Evolutionary conservation across 2,329 filamentous ascomycete species (phyloP), one percentile per base, ranked within the genome.

Genomic region (Calonectria hongkongensis): DNA sequence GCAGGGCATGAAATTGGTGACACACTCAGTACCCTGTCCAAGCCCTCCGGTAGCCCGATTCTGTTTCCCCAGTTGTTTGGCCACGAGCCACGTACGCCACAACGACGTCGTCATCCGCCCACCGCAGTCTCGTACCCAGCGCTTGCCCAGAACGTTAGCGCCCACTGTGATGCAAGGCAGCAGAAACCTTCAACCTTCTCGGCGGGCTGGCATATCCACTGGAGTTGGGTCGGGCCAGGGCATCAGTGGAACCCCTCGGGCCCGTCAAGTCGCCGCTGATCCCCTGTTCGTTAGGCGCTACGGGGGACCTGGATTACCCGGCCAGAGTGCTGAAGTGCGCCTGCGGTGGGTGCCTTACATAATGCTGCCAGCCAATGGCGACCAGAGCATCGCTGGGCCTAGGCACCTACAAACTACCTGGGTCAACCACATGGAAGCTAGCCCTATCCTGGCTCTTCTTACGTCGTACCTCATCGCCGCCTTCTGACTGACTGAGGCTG

Each of bases 81-180:
- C 67, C 69, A 70, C 73, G 74, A 77, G 78, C 78, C 76, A 79
- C 78, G 75, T 79, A 77, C 76, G 78, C 78, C 78, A 79, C 78
- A 79, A 39, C 62, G 36, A 25, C 66, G 68, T 79, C 76, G 76
- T 79, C 76, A 79, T 79, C 71, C 66, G 69, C 66, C 67, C 62
- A 60, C 62, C 62, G 54, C 33, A 54, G 43, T 68, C 28, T 47
- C 28, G 54, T 33, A 47, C 18, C 41, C 28, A 39, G 15, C 39
- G 50, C 39, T 54, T 54, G 64, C 47, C 36, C 58, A 30, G 63
- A 33, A 33, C 25, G 48, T 62, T 71, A 71, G 69, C 56, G 64
- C 56, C 69, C 64, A 67, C 64, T 54, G 36, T 68, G 64, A 67
- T 66, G 69, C 69, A 71, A 68, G 69, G 69, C 69, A 68, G 69